Evolutionary conservation across 2,329 filamentous ascomycete species (phyloP).

Genomic region (Sarocladium brachiariae): DNA sequence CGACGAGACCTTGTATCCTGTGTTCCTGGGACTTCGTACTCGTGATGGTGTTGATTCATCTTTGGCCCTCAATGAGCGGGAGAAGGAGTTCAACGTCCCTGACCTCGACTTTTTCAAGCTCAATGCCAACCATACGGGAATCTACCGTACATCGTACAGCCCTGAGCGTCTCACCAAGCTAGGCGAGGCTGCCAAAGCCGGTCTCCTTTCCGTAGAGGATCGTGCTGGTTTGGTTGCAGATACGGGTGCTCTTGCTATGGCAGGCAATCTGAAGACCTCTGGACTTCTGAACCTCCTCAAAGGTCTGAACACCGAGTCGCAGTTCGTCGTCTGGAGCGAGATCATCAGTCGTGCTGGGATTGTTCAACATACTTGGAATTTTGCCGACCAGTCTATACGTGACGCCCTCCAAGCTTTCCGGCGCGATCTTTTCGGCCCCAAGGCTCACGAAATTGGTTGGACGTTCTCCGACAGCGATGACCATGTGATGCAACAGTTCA

Average conservation of each 20-base stretch:
- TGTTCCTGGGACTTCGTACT: constrained; percentile 80
- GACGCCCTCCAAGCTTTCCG: constrained; percentile 81
- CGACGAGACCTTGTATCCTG: constrained; percentile 79
- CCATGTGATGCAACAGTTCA: constrained; percentile 91
- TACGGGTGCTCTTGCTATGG: constrained; percentile 79
- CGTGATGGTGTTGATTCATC: constrained; percentile 65
- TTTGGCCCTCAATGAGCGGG: constrained; percentile 40
- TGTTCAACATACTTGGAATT: constrained; percentile 78
- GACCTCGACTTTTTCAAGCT: constrained; percentile 90
- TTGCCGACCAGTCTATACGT: constrained; percentile 63
- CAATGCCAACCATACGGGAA: constrained; percentile 87
- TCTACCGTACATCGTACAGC: constrained; percentile 85
- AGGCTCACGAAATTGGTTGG: constrained; percentile 86
- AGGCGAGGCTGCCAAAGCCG: constrained; percentile 69
- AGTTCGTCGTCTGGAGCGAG: constrained; percentile 94
- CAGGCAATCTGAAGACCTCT: constrained; percentile 90
- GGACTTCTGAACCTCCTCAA: constrained; percentile 80
- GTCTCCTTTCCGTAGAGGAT: constrained; percentile 76
- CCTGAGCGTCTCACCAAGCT: constrained; percentile 81
- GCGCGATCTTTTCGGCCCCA: constrained; percentile 66
- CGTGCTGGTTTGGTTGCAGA: constrained; percentile 92
- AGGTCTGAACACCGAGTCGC: constrained; percentile 73
- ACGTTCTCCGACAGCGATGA: constrained; percentile 76
- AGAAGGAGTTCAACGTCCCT: constrained; percentile 69
- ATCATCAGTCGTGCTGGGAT: constrained; percentile 71